Conservation (phyloP, 2,329 filamentous ascomycete genomes). For the Penicillium sp. region DNA sequence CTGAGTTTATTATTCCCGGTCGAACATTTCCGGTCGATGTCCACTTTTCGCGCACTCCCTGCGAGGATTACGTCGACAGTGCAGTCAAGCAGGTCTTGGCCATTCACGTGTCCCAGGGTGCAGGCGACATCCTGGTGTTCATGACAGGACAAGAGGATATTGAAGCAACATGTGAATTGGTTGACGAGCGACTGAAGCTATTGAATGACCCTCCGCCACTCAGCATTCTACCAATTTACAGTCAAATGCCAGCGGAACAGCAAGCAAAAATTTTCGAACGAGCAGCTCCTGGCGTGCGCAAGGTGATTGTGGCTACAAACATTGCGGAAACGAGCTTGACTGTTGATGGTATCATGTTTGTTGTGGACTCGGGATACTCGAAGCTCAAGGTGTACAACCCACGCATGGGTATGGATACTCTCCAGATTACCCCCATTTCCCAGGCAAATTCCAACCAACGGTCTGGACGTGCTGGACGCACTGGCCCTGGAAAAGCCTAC, state of each 20-base stretch:
- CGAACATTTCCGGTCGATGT: constrained; percentile 96
- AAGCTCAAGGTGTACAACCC: constrained; percentile 99
- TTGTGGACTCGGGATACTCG: constrained; percentile 91
- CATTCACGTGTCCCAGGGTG: constrained; percentile 90
- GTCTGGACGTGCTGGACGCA: constrained; percentile 87
- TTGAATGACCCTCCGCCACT: constrained; percentile 93
- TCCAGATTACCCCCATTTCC: constrained; percentile 95
- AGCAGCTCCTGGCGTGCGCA: constrained; percentile 81
- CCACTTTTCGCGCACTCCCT: constrained; percentile 88
- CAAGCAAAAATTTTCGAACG: constrained; percentile 97
- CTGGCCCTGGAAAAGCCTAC: constrained; percentile 91
- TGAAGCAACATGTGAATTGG: constrained; percentile 87
- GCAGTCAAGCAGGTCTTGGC: constrained; percentile 92
- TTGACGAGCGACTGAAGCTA: constrained; percentile 78
- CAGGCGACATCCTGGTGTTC: constrained; percentile 92
- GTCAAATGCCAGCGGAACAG: constrained; percentile 96
- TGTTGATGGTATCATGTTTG: constrained; percentile 98
- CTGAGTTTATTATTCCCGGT: constrained; percentile 93
- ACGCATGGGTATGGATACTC: constrained; percentile 97
- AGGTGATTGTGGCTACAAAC: constrained; percentile 97
- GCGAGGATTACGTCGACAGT: constrained; percentile 96
- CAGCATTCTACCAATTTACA: constrained; percentile 94
- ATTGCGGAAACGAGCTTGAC: constrained; percentile 98
- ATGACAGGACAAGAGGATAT: constrained; percentile 99
- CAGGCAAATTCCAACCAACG: constrained; percentile 93